Conservation (phyloP, 805 yeast species). For the Sugiyamaella marilandica region DNA sequence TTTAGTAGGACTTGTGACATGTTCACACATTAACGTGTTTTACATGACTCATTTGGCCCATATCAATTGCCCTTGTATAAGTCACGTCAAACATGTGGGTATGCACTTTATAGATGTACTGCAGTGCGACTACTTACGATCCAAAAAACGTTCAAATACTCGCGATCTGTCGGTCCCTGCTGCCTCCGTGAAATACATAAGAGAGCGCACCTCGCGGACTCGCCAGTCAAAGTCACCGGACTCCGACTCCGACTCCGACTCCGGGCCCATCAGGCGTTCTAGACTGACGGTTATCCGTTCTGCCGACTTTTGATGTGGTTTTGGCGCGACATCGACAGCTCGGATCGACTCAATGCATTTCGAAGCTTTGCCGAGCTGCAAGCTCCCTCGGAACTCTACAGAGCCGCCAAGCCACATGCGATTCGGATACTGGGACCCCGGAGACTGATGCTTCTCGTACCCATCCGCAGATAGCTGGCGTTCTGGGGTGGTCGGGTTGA, state of each 20-base stretch:
- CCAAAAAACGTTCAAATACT: conserved; percentile 19
- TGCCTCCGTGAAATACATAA: conserved; percentile 52
- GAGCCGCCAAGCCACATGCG: conserved; percentile 81
- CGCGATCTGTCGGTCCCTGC: conserved; percentile 21
- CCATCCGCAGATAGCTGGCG: conserved; percentile 61
- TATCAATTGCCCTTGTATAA: too few relatives aligned
- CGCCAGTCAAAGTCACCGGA: conserved; percentile 21
- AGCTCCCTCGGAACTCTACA: conserved; percentile 37
- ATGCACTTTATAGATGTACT: neutral
- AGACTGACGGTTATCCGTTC: conserved; percentile 49
- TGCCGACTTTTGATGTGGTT: neutral
- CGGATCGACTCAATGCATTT: conserved; percentile 52
- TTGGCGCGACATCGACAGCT: conserved; percentile 12
- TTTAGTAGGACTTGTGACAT: too few relatives aligned
- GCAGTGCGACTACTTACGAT: conserved; percentile 15
- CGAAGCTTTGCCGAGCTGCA: conserved; percentile 38
- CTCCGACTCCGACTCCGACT: too few relatives aligned
- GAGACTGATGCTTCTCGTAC: conserved; percentile 75
- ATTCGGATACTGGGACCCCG: conserved; percentile 41
- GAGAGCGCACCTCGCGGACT: conserved; percentile 50
- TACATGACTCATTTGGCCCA: neutral
- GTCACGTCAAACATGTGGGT: too few relatives aligned
- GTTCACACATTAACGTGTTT: too few relatives aligned
- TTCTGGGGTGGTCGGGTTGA: conserved; percentile 54
- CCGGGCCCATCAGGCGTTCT: conserved; percentile 41